These are phyloP conservation scores for Backusella mclennaniae DNA, from an alignment of 192 early-diverging fungal species.

Conservation along the genomic window DNA sequence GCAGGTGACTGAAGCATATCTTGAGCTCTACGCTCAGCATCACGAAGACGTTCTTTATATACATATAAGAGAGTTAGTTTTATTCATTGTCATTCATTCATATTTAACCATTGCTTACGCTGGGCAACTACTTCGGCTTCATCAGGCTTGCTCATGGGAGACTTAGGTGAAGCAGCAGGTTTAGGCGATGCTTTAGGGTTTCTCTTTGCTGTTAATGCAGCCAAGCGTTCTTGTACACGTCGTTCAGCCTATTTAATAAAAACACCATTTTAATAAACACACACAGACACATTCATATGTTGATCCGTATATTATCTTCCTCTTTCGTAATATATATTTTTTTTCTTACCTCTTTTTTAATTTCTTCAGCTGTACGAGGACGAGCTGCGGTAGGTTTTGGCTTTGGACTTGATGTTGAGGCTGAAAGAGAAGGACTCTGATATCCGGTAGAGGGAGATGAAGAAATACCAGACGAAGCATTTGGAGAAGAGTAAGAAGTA, in stretches of 20 bases:
- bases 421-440: neutral
- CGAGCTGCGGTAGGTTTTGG: conserved; percentile 9
- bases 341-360: conserved; percentile 32
- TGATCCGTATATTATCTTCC: neutral
- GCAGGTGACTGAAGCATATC: conserved; percentile 38
- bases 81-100: neutral
- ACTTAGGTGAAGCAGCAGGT: neutral
- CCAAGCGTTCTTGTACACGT: conserved; percentile 38
- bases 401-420: neutral
- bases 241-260: conserved; percentile 27
- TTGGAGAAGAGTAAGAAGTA: conserved; percentile 3
- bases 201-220: conserved; percentile 23
- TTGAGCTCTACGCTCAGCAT: conserved; percentile 35
- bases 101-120: conserved; percentile 13
- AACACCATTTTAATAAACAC: neutral
- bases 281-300: neutral
- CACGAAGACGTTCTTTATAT: conserved; percentile 35
- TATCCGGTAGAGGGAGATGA: conserved; percentile 1
- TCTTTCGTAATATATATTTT: neutral
- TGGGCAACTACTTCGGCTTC: conserved; percentile 27
- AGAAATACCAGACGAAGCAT: neutral
- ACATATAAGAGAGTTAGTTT: neutral
- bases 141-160: conserved; percentile 24
- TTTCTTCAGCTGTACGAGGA: conserved; percentile 37
- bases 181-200: conserved; percentile 9